Conservation (phyloP, 192 early-diverging fungal genomes). For the Linnemannia schmuckeri region DNA sequence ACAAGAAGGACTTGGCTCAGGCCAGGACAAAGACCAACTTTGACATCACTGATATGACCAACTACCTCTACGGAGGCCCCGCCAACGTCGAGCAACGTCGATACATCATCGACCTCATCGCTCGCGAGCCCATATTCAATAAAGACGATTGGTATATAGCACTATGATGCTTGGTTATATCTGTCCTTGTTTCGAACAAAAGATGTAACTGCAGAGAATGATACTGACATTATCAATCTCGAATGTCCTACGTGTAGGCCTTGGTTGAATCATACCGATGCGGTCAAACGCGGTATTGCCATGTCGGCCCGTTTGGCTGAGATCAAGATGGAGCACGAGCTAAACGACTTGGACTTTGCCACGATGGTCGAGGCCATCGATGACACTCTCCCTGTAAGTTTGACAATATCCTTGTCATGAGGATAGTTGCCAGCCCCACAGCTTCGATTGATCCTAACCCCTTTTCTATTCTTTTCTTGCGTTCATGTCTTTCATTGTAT, state of each 20-base stretch:
- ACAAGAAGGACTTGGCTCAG: constrained; percentile 62
- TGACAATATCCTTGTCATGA: neutral
- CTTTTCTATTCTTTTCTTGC: neutral
- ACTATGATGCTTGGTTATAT: neutral
- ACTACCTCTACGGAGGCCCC: constrained; percentile 78
- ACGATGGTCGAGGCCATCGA: constrained; percentile 46
- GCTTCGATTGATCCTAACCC: neutral
- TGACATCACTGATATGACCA: constrained; percentile 77
- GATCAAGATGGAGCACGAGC: constrained; percentile 51
- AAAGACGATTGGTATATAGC: constrained; percentile 46
- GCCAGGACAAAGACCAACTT: constrained; percentile 82
- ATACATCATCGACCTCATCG: constrained; percentile 46
- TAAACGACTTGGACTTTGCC: constrained; percentile 53
- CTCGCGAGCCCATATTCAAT: constrained; percentile 44
- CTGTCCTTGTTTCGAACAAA: neutral
- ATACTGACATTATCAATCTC: neutral
- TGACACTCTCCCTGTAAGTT: constrained; percentile 46
- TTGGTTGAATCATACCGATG: constrained; percentile 53
- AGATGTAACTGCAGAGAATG: neutral
- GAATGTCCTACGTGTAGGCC: neutral
- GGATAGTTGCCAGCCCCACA: neutral
- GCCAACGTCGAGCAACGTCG: constrained; percentile 51
- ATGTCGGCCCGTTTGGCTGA: constrained; percentile 52
- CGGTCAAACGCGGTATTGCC: constrained; percentile 54
- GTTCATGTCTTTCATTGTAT: neutral